These are phyloP conservation scores for Lyophyllum decastes DNA, from an alignment of 768 basidiomycete species.

Conservation along the genomic window DNA sequence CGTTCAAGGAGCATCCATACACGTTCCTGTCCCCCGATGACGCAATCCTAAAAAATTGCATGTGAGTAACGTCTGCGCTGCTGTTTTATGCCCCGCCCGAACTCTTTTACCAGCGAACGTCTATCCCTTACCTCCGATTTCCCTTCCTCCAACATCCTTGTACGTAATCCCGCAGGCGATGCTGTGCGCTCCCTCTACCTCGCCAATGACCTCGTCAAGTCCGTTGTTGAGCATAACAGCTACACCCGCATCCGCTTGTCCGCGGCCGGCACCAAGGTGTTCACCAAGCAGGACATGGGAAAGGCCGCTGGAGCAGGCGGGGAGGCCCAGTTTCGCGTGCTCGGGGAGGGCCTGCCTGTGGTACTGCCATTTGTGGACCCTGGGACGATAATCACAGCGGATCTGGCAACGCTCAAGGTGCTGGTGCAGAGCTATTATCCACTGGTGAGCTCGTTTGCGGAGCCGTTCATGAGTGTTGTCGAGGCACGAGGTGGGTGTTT, in stretches of 20 bases:
- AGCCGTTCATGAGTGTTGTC: conserved; percentile 57
- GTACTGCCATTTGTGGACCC: conserved; percentile 82
- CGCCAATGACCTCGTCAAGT: conserved; percentile 81
- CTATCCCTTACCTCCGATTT: conserved; percentile 72
- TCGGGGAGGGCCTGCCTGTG: conserved; percentile 83
- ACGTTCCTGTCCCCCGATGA: conserved; percentile 76
- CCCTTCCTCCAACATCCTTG: conserved; percentile 76
- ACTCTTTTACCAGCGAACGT: conserved; percentile 50
- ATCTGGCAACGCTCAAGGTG: conserved; percentile 57
- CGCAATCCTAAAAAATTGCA: conserved; percentile 67
- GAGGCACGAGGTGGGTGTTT: conserved; percentile 52
- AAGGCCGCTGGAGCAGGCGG: conserved; percentile 38
- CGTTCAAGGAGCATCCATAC: conserved; percentile 91
- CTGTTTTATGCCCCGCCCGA: neutral
- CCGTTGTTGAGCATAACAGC: conserved; percentile 79
- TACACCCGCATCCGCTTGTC: conserved; percentile 84
- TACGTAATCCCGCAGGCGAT: conserved; percentile 79
- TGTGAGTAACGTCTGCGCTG: conserved; percentile 48
- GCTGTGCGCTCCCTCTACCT: conserved; percentile 84
- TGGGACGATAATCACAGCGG: conserved; percentile 58
- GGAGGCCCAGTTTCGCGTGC: conserved; percentile 70
- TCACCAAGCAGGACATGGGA: conserved; percentile 84
- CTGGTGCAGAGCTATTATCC: conserved; percentile 84
- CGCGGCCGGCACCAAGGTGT: conserved; percentile 91
- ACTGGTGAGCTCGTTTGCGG: conserved; percentile 60